Base-by-base conservation (phyloP, 306 rosid genomes). In the Quillaja saponaria region DNA sequence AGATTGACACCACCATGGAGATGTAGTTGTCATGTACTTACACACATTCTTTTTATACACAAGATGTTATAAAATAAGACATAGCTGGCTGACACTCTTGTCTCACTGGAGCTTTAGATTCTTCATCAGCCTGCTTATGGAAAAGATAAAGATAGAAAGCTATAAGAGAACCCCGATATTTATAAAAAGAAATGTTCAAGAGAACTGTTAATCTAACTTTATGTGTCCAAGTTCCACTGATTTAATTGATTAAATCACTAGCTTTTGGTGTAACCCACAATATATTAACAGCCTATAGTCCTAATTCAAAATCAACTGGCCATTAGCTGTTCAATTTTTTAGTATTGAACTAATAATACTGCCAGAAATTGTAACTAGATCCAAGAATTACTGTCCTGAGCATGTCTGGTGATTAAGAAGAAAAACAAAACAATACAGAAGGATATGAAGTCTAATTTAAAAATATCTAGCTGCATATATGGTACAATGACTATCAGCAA, bases 81-180 rank as follows among this genome's bases (percentile, higher is more conserved):
- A 51, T 9, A 31, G 14, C 37, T 53, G 37, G 14, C 37, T 53
- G 6, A 28, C 20, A 0, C 47, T 66, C 28, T 58, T 61, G 42
- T 65, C 40, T 78, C 76, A 72, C 49, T 63, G 82, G 44, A 80
- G 66, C 80, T 71, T 82, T 42, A 82, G 79, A 76, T 85, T 82
- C 75, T 75, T 72, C 80, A 85, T 74, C n/a, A 72, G 59, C 82
- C 85, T 76, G 87, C 48, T n/a, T 11, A 57, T 48, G 34, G 15
- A 62, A 76, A 44, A 21, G 18, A 3, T 11, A 38, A 48, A 34
- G 1, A 58, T 2, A 25, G 8, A 11, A 7, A 8, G 2, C 44
- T 11, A 51, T 51, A 41, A 39, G 34, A 8, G 34, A 16, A 49
- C 25, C 25, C 34, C 7, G 12, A 11, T 5, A 42, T 10, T n/a